A percentile compares a stretch with the other conserved stretches of the same genome.
Conservation (phyloP, 805 yeast genomes). For the Brettanomyces custersianus region DNA sequence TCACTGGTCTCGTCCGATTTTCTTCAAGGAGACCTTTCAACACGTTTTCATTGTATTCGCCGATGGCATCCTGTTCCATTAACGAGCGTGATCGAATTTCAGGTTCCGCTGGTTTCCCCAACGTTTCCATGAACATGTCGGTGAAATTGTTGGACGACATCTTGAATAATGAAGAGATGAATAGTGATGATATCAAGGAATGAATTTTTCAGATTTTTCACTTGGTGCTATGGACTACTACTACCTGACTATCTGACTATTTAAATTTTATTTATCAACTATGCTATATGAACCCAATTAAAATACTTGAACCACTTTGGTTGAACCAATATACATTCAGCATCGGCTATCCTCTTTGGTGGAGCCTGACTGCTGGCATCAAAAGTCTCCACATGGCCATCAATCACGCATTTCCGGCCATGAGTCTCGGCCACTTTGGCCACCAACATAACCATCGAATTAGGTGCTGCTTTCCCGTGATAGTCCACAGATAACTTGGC, state of each 20-base stretch:
- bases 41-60: slow-evolving; percentile 19
- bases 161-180: too few species aligned
- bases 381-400: slow-evolving; percentile 54
- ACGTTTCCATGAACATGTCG: slow-evolving; percentile 15
- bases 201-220: too few species aligned
- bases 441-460: slow-evolving; percentile 52
- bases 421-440: slow-evolving; percentile 58
- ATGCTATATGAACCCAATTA: slow-evolving; percentile 40
- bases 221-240: background rate
- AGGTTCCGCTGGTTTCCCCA: slow-evolving; percentile 13
- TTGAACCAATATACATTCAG: slow-evolving; percentile 67
- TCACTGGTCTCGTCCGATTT: slow-evolving; percentile 32
- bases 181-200: too few species aligned
- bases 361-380: slow-evolving; percentile 17
- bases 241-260: too few species aligned
- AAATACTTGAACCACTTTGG: slow-evolving; percentile 82
- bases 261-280: too few species aligned
- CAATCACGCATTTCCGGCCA: slow-evolving; percentile 77
- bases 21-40: slow-evolving; percentile 20
- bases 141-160: background rate
- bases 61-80: slow-evolving; percentile 20
- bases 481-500: slow-evolving; percentile 66
- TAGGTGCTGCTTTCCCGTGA: slow-evolving; percentile 48
- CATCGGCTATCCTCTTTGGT: slow-evolving; percentile 35
- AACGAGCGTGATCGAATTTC: too few species aligned